These are phyloP conservation scores for Symbiodinium natans DNA, from an alignment of 73 alveolate genomes.

Conservation along the genomic window DNA sequence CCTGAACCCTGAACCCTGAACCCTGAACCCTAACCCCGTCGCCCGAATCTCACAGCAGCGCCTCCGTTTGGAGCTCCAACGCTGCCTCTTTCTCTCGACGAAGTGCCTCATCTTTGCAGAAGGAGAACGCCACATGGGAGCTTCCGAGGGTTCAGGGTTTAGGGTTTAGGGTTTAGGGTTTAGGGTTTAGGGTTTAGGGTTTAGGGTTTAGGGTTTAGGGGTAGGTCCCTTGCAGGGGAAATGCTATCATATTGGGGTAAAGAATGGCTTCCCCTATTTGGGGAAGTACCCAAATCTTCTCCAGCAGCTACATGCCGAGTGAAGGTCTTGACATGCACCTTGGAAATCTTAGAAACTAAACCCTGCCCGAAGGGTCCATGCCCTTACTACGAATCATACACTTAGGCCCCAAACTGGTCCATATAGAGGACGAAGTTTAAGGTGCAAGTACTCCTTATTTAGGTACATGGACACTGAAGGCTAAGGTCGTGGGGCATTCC, in stretches of 20 bases:
- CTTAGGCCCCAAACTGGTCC: no score
- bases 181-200: neutral
- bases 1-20: neutral
- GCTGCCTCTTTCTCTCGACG: constrained; percentile 87
- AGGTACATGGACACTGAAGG: neutral
- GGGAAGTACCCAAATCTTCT: neutral
- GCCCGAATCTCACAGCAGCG: neutral
- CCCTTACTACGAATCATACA: no score
- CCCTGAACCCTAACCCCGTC: neutral
- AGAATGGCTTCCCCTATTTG: no score
- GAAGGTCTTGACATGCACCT: no score
- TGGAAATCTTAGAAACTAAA: no score
- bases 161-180: neutral
- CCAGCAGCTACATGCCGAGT: no score
- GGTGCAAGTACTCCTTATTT: neutral
- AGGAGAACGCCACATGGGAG: neutral
- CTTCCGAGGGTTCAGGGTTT: no score
- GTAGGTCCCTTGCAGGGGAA: no score
- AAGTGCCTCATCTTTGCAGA: constrained; percentile 5
- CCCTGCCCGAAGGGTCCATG: no score
- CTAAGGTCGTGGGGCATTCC: no score
- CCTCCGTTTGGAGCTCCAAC: constrained; percentile 79
- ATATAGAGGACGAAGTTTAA: no score
- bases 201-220: neutral
- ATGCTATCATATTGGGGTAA: no score